These are phyloP conservation scores for Strobilomyces echinocephalus DNA, from an alignment of 768 basidiomycete species.

Conservation along the genomic window DNA sequence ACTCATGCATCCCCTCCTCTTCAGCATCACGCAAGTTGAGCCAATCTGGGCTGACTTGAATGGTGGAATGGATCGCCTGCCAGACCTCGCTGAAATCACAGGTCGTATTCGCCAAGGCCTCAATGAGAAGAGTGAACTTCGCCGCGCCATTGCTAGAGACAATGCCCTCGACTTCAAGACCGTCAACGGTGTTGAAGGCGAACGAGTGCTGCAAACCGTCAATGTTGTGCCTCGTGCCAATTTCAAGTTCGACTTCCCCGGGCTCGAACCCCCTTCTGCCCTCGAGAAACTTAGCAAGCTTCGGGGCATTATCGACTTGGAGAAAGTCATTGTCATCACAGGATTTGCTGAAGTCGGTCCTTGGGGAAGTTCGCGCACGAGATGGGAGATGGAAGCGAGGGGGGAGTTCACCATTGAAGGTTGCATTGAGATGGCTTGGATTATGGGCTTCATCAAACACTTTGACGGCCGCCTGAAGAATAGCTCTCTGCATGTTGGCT, in stretches of 20 bases:
- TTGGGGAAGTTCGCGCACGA: conserved; percentile 95
- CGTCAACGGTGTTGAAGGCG: conserved; percentile 85
- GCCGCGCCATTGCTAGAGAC: conserved; percentile 89
- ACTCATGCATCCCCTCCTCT: conserved; percentile 97
- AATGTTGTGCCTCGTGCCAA: conserved; percentile 95
- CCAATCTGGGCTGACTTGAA: conserved; percentile 99
- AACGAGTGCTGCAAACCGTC: conserved; percentile 87
- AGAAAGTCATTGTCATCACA: conserved; percentile 93
- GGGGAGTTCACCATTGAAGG: conserved; percentile 98
- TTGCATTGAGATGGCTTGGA: conserved; percentile 99
- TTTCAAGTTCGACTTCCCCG: conserved; percentile 94
- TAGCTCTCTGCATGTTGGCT: conserved; percentile 90
- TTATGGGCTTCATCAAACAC: conserved; percentile 98
- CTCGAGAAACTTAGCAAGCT: conserved; percentile 73
- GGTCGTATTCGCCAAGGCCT: conserved; percentile 77
- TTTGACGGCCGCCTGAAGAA: conserved; percentile 95
- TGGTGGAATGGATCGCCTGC: conserved; percentile 96
- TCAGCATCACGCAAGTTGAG: conserved; percentile 99
- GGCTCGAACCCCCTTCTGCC: conserved; percentile 65
- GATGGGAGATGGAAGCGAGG: conserved; percentile 99
- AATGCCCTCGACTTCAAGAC: conserved; percentile 95
- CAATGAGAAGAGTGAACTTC: conserved; percentile 84
- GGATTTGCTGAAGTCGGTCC: conserved; percentile 98
- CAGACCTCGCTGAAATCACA: conserved; percentile 91
- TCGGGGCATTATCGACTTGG: conserved; percentile 87